Percentiles rank a stretch among this genome's conserved stretches.
Conservation (phyloP, 345 rosid species). For the Turnera subulata region DNA sequence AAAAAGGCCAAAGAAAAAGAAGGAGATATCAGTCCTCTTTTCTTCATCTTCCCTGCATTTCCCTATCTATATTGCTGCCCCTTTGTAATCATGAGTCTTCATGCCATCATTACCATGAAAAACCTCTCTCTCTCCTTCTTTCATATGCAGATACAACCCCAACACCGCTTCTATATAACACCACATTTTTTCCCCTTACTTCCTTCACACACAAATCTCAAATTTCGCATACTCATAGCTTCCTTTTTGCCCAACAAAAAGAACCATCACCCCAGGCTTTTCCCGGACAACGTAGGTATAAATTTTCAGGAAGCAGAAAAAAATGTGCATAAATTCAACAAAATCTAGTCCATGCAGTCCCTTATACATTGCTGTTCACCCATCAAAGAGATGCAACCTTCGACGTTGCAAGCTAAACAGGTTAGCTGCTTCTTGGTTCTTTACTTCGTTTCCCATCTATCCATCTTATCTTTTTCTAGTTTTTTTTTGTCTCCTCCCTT, state of each 20-base stretch:
- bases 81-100: constrained; percentile 66
- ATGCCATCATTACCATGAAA: constrained; percentile 62
- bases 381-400: constrained; percentile 15
- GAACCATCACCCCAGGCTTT: neutral
- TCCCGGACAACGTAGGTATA: neutral
- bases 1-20: constrained; percentile 7
- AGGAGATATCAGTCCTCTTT: neutral
- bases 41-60: constrained; percentile 25
- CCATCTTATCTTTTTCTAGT: neutral
- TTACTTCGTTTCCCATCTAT: neutral
- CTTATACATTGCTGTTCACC: constrained; percentile 6
- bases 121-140: constrained; percentile 23
- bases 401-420: constrained; percentile 25
- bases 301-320: constrained; percentile 5
- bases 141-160: constrained; percentile 16
- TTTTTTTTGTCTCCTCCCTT: neutral
- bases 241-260: constrained; percentile 7
- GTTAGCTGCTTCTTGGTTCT: constrained; percentile 13
- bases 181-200: constrained; percentile 1
- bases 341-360: constrained; percentile 5
- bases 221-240: neutral
- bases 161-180: constrained; percentile 28
- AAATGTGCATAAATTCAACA: constrained; percentile 32
- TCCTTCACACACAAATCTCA: neutral
- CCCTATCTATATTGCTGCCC: constrained; percentile 35